Conservation (phyloP, 1,284 basidiomycete genomes). For the Melampsora abietis-canadensis region DNA sequence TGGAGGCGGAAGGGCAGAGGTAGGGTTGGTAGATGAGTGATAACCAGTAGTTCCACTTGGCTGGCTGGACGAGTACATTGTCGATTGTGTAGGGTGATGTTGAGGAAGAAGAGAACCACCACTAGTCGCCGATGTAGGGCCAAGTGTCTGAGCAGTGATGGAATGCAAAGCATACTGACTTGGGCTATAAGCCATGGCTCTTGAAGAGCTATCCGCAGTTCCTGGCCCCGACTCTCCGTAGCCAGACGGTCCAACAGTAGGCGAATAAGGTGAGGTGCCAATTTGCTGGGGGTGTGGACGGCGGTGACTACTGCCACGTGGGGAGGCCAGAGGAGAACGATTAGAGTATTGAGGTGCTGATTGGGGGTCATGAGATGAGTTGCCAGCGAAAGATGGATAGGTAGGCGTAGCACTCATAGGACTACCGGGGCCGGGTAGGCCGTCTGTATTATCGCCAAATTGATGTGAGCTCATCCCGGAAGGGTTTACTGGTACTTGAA, state of each 20-base stretch:
- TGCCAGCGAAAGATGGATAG: background rate
- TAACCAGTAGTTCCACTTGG: too few species aligned
- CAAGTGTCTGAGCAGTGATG: background rate
- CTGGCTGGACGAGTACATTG: too few species aligned
- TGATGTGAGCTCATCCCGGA: too few species aligned
- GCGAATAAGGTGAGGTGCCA: background rate
- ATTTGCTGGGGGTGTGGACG: background rate
- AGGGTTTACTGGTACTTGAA: too few species aligned
- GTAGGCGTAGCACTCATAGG: too few species aligned
- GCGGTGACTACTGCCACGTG: background rate
- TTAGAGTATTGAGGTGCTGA: background rate
- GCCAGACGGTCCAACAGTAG: background rate
- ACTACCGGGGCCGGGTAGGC: too few species aligned
- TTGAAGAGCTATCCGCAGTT: background rate
- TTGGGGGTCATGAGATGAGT: background rate
- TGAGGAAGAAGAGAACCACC: background rate
- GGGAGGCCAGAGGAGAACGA: background rate
- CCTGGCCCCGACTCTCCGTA: background rate
- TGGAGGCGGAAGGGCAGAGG: background rate
- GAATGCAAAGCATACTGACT: constrained; percentile 2
- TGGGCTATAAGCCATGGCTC: background rate
- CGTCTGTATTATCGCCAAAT: too few species aligned
- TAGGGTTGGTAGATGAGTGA: too few species aligned
- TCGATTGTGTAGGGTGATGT: background rate
- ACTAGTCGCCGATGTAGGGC: background rate